Conservation (phyloP, 179 eudicot genomes). For the Vitellaria paradoxa region DNA sequence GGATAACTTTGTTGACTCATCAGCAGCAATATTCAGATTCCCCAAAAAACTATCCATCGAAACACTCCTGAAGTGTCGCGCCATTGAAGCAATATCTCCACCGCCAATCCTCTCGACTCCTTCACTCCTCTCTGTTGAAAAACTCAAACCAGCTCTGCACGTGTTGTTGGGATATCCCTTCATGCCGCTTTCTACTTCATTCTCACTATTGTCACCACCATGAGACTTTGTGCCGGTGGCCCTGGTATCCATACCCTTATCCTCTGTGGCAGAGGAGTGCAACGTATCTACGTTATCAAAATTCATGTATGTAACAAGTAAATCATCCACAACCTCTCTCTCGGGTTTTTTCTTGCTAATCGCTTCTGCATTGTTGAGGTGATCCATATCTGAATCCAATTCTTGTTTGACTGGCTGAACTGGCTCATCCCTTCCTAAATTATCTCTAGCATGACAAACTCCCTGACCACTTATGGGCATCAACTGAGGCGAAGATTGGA, state of each 20-base stretch:
- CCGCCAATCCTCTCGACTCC: conserved; percentile 34
- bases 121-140: conserved; percentile 21
- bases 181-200: conserved; percentile 45
- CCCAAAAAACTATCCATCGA: conserved; percentile 60
- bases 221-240: conserved; percentile 39
- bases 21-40: conserved; percentile 32
- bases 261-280: conserved; percentile 45
- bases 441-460: neutral
- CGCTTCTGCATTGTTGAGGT: conserved; percentile 1
- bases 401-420: conserved; percentile 37
- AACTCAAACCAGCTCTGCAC: conserved; percentile 23
- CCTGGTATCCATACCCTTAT: conserved; percentile 42
- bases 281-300: conserved; percentile 36
- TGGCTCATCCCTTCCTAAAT: conserved; percentile 16
- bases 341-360: conserved; percentile 20
- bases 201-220: conserved; percentile 47
- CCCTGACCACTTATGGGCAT: conserved; percentile 13
- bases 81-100: conserved; percentile 32
- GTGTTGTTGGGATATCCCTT: conserved; percentile 18
- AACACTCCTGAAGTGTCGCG: conserved; percentile 45
- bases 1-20: conserved; percentile 24
- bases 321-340: conserved; percentile 30
- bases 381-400: conserved; percentile 11
- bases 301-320: conserved; percentile 37
- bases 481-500: conserved; percentile 23